Evolutionary conservation across 148 eudicot species (phyloP).

Genomic region (Fagopyrum homotropicum): DNA sequence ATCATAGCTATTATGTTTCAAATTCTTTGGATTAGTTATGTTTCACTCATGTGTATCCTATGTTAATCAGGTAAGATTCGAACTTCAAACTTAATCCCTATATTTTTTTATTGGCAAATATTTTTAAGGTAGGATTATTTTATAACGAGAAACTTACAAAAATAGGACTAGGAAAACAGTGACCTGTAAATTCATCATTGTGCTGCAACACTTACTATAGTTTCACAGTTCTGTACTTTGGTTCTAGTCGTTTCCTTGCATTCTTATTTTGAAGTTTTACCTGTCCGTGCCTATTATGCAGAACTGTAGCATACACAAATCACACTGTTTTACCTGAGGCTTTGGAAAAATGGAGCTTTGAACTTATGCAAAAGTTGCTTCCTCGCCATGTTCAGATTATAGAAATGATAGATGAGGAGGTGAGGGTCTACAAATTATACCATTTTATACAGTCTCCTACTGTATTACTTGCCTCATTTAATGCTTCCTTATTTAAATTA

Average conservation of each 20-base stretch:
- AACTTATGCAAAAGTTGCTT: slow-evolving; percentile 73
- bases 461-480: background rate
- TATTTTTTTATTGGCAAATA: background rate
- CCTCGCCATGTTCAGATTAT: slow-evolving; percentile 97
- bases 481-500: slow-evolving; percentile 3
- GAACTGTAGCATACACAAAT: slow-evolving; percentile 95
- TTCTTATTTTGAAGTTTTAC: background rate
- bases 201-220: background rate
- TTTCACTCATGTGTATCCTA: background rate
- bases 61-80: background rate
- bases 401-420: slow-evolving; percentile 83
- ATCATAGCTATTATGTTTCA: background rate
- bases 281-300: slow-evolving; percentile 19
- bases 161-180: background rate
- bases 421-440: slow-evolving; percentile 12
- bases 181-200: background rate
- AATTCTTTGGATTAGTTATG: background rate
- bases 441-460: background rate
- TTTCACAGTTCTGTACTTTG: background rate
- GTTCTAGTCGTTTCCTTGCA: slow-evolving; percentile 2
- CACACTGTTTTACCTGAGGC: slow-evolving; percentile 98
- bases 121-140: background rate
- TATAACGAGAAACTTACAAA: background rate
- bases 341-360: slow-evolving; percentile 95
- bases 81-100: background rate